Conservation (phyloP, 1,284 basidiomycete genomes). For the Rugosomyces carneus region DNA sequence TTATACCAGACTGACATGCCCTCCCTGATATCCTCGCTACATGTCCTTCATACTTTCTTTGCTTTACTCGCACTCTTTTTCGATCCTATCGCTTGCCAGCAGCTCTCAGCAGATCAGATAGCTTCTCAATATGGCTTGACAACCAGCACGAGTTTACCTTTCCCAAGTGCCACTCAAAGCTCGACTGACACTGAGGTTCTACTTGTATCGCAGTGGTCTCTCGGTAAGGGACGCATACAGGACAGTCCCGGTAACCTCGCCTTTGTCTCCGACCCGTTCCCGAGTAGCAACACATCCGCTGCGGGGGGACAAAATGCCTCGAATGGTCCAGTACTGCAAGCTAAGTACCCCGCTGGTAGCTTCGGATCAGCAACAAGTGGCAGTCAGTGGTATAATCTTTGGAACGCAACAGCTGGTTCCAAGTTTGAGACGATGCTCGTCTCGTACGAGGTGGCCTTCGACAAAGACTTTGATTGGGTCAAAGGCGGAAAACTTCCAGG, state of each 20-base stretch:
- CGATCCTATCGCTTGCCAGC: conserved; percentile 17
- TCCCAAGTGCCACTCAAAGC: conserved; percentile 57
- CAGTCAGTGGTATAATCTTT: conserved; percentile 57
- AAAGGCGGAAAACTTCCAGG: conserved; percentile 71
- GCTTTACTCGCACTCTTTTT: conserved; percentile 9
- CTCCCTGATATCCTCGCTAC: conserved; percentile 3
- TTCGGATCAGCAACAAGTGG: conserved; percentile 58
- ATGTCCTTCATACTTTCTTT: background rate
- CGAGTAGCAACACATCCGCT: conserved; percentile 35
- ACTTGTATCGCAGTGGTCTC: conserved; percentile 50
- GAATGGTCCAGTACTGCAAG: conserved; percentile 53
- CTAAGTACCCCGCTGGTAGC: conserved; percentile 56
- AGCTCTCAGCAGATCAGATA: conserved; percentile 30
- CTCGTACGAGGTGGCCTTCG: conserved; percentile 69
- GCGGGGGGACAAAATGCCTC: conserved; percentile 21
- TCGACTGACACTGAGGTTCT: conserved; percentile 45
- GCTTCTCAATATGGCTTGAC: conserved; percentile 52
- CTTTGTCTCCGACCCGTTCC: conserved; percentile 65
- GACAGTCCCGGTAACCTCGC: conserved; percentile 47
- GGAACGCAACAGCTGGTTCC: conserved; percentile 51
- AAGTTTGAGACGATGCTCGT: conserved; percentile 58
- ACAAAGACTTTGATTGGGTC: conserved; percentile 61
- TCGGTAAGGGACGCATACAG: conserved; percentile 55
- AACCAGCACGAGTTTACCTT: conserved; percentile 58
- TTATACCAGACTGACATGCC: background rate